A percentile compares a stretch with the other conserved stretches of the same genome.
Conservation (phyloP, 2,329 filamentous ascomycete genomes). For the Cytospora piceicola region DNA sequence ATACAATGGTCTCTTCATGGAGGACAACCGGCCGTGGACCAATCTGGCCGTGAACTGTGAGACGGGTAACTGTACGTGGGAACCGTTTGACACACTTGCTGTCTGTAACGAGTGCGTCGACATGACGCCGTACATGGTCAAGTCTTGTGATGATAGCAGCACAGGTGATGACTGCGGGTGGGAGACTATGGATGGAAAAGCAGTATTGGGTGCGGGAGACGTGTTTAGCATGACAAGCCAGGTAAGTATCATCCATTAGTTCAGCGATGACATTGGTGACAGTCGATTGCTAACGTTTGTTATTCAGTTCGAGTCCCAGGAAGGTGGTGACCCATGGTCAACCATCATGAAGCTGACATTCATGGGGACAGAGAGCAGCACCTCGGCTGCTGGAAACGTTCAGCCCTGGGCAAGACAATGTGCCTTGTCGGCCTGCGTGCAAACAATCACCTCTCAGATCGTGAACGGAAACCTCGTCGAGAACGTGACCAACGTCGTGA, state of each 20-base stretch:
- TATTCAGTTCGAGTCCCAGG: slow-evolving; percentile 34
- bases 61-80: slow-evolving; percentile 40
- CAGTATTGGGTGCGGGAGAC: slow-evolving; percentile 32
- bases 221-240: slow-evolving; percentile 41
- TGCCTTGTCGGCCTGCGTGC: slow-evolving; percentile 37
- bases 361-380: slow-evolving; percentile 40
- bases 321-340: slow-evolving; percentile 38
- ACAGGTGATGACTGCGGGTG: slow-evolving; percentile 36
- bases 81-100: slow-evolving; percentile 37
- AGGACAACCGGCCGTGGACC: slow-evolving; percentile 37
- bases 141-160: slow-evolving; percentile 33
- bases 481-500: slow-evolving; percentile 29
- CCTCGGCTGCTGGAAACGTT: slow-evolving; percentile 33
- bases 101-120: slow-evolving; percentile 38
- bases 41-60: slow-evolving; percentile 37
- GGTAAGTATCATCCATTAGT: background rate
- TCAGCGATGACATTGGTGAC: background rate
- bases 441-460: slow-evolving; percentile 37
- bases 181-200: slow-evolving; percentile 36
- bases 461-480: slow-evolving; percentile 38
- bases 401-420: slow-evolving; percentile 41
- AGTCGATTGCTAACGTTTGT: background rate
- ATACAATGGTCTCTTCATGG: slow-evolving; percentile 42
- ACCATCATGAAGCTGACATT: slow-evolving; percentile 41
- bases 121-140: slow-evolving; percentile 37